These are phyloP conservation scores for Pezicula carpinea DNA, from an alignment of 2,329 filamentous ascomycete species.

Conservation along the genomic window DNA sequence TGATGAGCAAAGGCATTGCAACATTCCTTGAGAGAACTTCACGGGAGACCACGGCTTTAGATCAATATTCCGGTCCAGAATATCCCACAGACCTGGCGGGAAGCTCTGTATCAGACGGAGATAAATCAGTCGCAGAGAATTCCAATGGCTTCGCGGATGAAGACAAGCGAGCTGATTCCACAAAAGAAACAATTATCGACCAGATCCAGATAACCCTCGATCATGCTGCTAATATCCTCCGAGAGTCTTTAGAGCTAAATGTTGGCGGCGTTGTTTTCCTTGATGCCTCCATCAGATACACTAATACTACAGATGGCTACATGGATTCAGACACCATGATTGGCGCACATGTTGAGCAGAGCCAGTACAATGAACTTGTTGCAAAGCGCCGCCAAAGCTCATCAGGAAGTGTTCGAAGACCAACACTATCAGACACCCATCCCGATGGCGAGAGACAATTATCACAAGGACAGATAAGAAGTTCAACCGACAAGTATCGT, in stretches of 20 bases:
- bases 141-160: not conserved
- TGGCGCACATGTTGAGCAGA: conserved; percentile 9
- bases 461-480: conserved; percentile 12
- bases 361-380: conserved; percentile 1
- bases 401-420: not conserved
- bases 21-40: conserved; percentile 17
- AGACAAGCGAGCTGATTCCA: not conserved
- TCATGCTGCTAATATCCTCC: conserved; percentile 23
- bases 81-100: not conserved
- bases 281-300: conserved; percentile 19
- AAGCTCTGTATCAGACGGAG: not conserved
- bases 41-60: not conserved
- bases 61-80: not conserved
- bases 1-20: conserved; percentile 21
- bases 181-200: conserved; percentile 18
- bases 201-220: conserved; percentile 23
- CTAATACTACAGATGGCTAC: conserved; percentile 14
- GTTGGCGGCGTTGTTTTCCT: conserved; percentile 26
- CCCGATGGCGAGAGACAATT: conserved; percentile 4
- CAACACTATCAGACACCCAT: not conserved
- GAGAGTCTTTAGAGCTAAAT: conserved; percentile 23
- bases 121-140: not conserved
- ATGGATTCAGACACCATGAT: conserved; percentile 11
- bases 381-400: conserved; percentile 1
- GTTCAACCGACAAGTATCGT: conserved; percentile 16